Evolutionary conservation across 768 basidiomycete species (phyloP), one percentile per base, ranked within the genome.

Genomic region (Suillus tomentosus): DNA sequence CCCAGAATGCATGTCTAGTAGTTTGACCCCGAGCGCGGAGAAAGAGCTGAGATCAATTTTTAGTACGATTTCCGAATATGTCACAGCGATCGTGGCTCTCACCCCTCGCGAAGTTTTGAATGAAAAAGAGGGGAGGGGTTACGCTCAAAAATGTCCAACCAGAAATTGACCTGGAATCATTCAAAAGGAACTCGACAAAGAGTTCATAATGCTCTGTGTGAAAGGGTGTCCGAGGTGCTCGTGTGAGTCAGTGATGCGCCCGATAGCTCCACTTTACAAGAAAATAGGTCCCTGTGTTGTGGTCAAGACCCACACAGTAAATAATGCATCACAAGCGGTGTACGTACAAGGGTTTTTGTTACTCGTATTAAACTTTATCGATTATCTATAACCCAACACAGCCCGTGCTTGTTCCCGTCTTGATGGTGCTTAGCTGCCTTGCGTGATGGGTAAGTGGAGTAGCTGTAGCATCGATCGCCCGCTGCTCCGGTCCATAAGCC

Each of bases 181-280:
- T 19, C 36, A 39, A 39, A 39, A 56, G 2, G 14, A 56, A 39
- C n/a, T 55, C 24, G 13, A 55, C 19, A 8, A 15, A 36, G 10
- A 36, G 17, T 31, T 53, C 14, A 24, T 24, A 24, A 24, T 24
- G 24, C 24, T 24, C 24, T 24, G 24, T 24, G 24, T 24, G n/a
- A 55, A 13, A 55, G 14, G 54, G 54, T 55, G 54, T 55, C 36
- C 36, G 54, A 55, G 54, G 54, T 55, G 54, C 13, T 55, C 6
- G 53, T 27, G 17, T 9, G 24, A 24, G 24, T 53, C 51, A 31
- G 27, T 27, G 51, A 31, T 13, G 19, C n/a, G 3, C 6, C 5
- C 24, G 24, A 24, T 24, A 24, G 24, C 24, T 24, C 24, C 24
- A 24, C 24, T 24, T 24, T 24, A 24, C 24, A 24, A 24, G 17